A percentile compares a stretch with the other conserved stretches of the same genome.
These are phyloP conservation scores for Paragyromitra xinjiangensis DNA, from an alignment of 495 filamentous ascomycete genomes.

Conservation along the genomic window DNA sequence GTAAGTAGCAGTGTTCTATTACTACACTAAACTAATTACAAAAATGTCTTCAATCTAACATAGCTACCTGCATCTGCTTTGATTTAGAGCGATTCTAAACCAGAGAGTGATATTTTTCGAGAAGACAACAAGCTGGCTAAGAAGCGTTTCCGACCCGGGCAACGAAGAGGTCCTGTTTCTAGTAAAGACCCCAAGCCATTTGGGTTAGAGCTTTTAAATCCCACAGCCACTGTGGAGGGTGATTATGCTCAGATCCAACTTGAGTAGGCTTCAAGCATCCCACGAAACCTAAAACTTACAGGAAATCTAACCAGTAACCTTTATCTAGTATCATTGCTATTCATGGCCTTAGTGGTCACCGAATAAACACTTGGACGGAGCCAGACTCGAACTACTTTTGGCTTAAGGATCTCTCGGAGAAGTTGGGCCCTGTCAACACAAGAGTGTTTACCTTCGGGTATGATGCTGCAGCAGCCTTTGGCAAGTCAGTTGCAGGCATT, in stretches of 20 bases:
- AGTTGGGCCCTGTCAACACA: not conserved
- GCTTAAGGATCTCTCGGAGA: not conserved
- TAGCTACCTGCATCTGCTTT: not conserved
- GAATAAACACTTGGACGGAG: not conserved
- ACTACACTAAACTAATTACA: not conserved
- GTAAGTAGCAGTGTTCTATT: not conserved
- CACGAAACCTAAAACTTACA: not conserved
- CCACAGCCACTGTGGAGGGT: not conserved
- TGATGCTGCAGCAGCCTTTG: not conserved
- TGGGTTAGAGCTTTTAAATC: not conserved
- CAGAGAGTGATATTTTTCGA: not conserved
- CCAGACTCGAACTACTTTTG: not conserved
- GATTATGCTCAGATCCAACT: not conserved
- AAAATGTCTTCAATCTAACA: not conserved
- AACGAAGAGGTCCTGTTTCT: not conserved
- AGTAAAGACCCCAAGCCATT: not conserved
- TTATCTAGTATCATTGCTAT: not conserved
- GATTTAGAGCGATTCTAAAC: not conserved
- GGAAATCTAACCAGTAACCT: not conserved
- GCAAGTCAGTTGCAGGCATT: not conserved
- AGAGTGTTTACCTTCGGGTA: conserved; percentile 5
- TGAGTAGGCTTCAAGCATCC: not conserved
- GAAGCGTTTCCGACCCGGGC: not conserved
- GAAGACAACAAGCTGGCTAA: not conserved
- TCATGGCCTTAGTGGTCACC: not conserved